Conservation (phyloP, 495 filamentous ascomycete genomes). For the Aspergillus sclerotioniger region DNA sequence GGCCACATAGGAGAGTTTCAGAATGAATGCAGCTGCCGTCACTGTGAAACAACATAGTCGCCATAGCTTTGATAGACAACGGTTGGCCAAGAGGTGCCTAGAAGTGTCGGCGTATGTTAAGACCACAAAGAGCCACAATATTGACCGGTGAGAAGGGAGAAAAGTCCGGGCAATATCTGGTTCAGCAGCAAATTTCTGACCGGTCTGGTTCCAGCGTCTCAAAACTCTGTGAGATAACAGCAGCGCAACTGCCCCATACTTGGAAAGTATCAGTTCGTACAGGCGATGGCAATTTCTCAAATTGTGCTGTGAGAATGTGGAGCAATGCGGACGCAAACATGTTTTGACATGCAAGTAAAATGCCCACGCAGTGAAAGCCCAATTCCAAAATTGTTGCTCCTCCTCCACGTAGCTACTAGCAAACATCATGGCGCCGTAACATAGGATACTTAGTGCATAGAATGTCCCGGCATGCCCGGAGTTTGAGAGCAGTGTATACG, state of each 20-base stretch:
- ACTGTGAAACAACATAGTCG: constrained; percentile 22
- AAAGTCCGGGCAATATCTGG: constrained; percentile 76
- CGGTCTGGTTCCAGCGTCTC: constrained; percentile 91
- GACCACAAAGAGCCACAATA: constrained; percentile 75
- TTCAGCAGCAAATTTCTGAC: constrained; percentile 87
- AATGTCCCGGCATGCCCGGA: constrained; percentile 28
- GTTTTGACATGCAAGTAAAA: constrained; percentile 59
- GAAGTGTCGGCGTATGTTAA: constrained; percentile 61
- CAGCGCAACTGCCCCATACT: constrained; percentile 23
- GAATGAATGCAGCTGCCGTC: constrained; percentile 61
- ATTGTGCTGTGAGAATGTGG: not conserved
- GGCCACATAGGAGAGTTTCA: constrained; percentile 78
- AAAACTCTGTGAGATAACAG: constrained; percentile 56
- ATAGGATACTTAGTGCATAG: constrained; percentile 37
- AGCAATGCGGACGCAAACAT: constrained; percentile 12
- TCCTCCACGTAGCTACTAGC: constrained; percentile 97
- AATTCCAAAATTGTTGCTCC: constrained; percentile 99
- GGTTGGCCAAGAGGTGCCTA: constrained; percentile 30
- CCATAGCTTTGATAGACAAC: constrained; percentile 28
- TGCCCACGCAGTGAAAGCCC: constrained; percentile 77
- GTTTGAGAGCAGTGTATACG: constrained; percentile 22
- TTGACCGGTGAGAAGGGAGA: constrained; percentile 54
- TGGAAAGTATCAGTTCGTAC: constrained; percentile 5
- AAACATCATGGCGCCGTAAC: constrained; percentile 90
- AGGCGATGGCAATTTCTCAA: not conserved